Evolutionary conservation across 208 protist genomes (phyloP).

Genomic region (Crithidia sp.): DNA sequence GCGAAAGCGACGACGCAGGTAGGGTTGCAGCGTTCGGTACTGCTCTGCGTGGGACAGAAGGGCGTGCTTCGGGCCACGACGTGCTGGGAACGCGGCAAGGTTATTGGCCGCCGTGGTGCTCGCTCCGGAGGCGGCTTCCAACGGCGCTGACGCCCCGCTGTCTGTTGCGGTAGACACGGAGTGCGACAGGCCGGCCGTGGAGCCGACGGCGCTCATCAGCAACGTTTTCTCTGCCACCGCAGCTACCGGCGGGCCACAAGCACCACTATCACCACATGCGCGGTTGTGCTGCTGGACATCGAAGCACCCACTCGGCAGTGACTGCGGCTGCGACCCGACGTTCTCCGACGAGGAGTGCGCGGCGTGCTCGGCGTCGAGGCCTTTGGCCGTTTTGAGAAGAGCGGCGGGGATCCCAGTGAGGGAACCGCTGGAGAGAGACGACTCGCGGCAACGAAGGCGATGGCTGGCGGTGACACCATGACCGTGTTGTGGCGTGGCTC

Average conservation of each 20-base stretch:
- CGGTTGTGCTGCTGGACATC: background rate
- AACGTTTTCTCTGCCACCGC: no score
- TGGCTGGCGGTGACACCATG: background rate
- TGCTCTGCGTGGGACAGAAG: conserved; percentile 27
- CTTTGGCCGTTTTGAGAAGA: background rate
- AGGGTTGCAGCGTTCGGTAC: conserved; percentile 26
- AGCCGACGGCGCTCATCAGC: no score
- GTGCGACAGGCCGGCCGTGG: no score
- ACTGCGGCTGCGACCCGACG: background rate
- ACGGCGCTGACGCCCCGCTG: no score
- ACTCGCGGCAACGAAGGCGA: background rate
- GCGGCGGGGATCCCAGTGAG: background rate
- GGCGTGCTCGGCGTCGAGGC: background rate
- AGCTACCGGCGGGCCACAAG: no score
- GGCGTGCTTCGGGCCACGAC: conserved; percentile 12
- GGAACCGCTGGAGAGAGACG: conserved; percentile 2
- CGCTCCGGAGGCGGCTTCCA: no score
- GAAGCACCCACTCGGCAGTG: background rate
- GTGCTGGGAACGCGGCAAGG: background rate
- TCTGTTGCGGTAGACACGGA: no score
- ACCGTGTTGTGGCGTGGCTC: background rate
- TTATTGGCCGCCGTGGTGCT: no score
- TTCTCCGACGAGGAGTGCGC: conserved; percentile 4
- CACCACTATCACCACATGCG: no score
- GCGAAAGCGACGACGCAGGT: background rate